These are phyloP conservation scores for Goffeauzyma gilvescens DNA, from an alignment of 768 basidiomycete species.

Conservation along the genomic window DNA sequence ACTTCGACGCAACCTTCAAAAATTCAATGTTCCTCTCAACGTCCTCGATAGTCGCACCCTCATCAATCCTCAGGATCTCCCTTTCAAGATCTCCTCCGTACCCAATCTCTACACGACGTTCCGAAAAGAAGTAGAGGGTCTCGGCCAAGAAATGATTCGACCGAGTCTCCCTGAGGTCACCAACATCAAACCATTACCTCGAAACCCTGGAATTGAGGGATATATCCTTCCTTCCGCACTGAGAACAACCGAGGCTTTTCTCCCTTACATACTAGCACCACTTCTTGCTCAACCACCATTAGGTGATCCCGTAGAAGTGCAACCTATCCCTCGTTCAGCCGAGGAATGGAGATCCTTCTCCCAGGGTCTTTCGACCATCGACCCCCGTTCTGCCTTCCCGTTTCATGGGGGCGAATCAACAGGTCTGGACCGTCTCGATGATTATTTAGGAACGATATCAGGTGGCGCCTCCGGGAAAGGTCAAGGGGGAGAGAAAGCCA, in stretches of 20 bases:
- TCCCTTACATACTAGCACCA: slow-evolving; percentile 13
- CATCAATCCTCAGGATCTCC: slow-evolving; percentile 27
- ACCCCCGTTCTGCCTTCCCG: slow-evolving; percentile 27
- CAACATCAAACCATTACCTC: slow-evolving; percentile 26
- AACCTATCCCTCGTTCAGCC: neutral
- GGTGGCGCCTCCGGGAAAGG: slow-evolving; percentile 5
- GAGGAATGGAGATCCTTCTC: neutral
- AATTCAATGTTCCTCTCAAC: slow-evolving; percentile 7
- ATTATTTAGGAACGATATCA: slow-evolving; percentile 26
- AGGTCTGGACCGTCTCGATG: slow-evolving; percentile 28
- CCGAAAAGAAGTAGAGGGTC: slow-evolving; percentile 34
- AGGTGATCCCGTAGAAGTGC: slow-evolving; percentile 8
- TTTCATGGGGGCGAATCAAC: slow-evolving; percentile 29
- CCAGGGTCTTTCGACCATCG: slow-evolving; percentile 5
- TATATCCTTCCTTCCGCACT: neutral
- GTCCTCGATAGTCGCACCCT: slow-evolving; percentile 26
- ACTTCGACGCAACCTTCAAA: slow-evolving; percentile 1
- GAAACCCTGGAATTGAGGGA: no score
- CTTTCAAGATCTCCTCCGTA: slow-evolving; percentile 22
- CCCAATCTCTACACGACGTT: slow-evolving; percentile 36
- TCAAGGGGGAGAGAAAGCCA: slow-evolving; percentile 19
- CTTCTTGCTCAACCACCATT: slow-evolving; percentile 21
- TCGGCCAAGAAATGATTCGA: slow-evolving; percentile 30
- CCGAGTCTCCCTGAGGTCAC: slow-evolving; percentile 16
- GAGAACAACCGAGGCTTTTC: slow-evolving; percentile 1